Base-by-base conservation (phyloP, 2,329 filamentous ascomycete genomes). In the Colletotrichum sansevieriae region DNA sequence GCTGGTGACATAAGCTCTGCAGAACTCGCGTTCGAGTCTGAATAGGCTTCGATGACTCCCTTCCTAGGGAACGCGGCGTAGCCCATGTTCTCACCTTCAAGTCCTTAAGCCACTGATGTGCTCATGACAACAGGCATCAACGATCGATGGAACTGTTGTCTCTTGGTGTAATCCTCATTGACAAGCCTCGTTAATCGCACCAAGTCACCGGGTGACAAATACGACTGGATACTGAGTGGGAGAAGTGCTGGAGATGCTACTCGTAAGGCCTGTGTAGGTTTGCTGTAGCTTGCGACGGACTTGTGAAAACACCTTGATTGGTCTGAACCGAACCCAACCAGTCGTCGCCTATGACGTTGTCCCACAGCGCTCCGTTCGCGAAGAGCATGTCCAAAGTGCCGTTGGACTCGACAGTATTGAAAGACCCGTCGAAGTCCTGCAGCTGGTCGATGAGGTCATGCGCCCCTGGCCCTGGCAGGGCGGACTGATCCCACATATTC, bases 351-450 rank as follows among this genome's bases (percentile, higher is more conserved):
- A 47, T n/a, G 3, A 56, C 65, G 6, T 61, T 68, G 12, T 68
- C 63, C 62, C 65, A 68, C 7, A 61, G 25, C 1, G 55, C 61
- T 18, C 65, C 65, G 7, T 68, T 68, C 10, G 65, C 62, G 43
- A 66, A 68, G 11, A 68, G 55, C 55, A 68, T 66, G n/a, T 68
- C 65, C n/a, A 68, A 22, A 12, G 54, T 66, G 20, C 65, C 63
- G 43, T 59, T 68, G 8, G 55, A 66, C 47, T 66, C 65, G 35
- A 66, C 65, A 3, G 54, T 60, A 9, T 61, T 68, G 46, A 66
- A 68, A 18, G 65, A 68, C 12, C 62, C 65, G 9, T 68, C 62
- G 25, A 68, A 68, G 47, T 60, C 49, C 15, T 68, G 65, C 12
- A 68, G 15, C 43, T 68, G 65, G 29, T 56, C 41, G 22, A 68